Conservation (phyloP, 2,329 filamentous ascomycete genomes). For the Fulvia fulva region DNA sequence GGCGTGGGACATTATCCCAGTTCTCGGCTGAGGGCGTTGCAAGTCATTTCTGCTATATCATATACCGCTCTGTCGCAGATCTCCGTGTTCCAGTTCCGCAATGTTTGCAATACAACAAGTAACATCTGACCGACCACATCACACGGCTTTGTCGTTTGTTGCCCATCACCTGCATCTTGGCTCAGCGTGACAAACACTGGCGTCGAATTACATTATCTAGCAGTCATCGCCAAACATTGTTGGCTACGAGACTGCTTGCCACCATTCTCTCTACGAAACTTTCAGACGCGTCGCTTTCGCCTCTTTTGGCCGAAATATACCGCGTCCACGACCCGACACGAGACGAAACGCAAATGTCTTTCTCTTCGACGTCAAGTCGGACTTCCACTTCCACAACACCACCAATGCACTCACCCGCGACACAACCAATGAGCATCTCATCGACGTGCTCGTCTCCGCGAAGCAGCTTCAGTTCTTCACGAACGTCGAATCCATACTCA, state of each 20-base stretch:
- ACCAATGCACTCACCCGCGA: conserved; percentile 7
- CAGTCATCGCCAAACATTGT: background rate
- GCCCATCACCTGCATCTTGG: conserved; percentile 3
- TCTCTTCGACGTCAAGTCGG: conserved; percentile 5
- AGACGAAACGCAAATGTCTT: conserved; percentile 10
- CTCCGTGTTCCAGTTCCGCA: background rate
- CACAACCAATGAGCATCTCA: conserved; percentile 16
- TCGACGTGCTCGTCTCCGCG: conserved; percentile 15
- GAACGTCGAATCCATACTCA: conserved; percentile 17
- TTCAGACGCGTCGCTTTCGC: background rate
- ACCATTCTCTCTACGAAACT: background rate
- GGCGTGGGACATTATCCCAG: conserved; percentile 5
- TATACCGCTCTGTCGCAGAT: conserved; percentile 4
- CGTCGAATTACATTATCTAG: conserved; percentile 9
- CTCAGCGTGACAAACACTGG: conserved; percentile 2
- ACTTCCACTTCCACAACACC: conserved; percentile 1
- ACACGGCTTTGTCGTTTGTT: conserved; percentile 9
- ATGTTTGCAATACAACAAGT: conserved; percentile 2
- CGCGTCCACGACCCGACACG: background rate
- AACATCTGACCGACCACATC: conserved; percentile 12
- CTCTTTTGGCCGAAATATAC: background rate
- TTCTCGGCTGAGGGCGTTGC: background rate
- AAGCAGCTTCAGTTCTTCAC: conserved; percentile 13
- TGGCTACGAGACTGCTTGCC: conserved; percentile 1
- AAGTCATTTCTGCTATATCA: conserved; percentile 6